These are phyloP conservation scores for Pyrenopolyporus hunteri DNA, from an alignment of 495 filamentous ascomycete species.

Conservation along the genomic window DNA sequence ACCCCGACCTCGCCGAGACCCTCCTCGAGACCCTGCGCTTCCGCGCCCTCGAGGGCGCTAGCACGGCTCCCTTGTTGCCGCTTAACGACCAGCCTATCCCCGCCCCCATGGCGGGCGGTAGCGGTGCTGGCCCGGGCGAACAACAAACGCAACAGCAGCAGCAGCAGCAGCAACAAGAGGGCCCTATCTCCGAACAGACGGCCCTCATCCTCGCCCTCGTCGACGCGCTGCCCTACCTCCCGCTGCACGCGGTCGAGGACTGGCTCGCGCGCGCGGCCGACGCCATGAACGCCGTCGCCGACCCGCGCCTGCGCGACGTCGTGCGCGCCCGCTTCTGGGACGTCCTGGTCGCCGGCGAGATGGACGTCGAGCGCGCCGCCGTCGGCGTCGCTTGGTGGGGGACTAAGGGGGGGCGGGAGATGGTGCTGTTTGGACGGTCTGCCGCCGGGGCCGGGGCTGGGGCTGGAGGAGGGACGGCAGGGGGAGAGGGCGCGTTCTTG, in stretches of 20 bases:
- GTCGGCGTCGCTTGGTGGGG: constrained; percentile 89
- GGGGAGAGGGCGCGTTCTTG: constrained; percentile 33
- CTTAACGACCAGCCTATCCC: constrained; percentile 37
- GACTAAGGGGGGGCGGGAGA: constrained; percentile 50
- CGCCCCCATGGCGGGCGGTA: too few species aligned
- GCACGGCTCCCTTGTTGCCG: constrained; percentile 47
- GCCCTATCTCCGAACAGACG: constrained; percentile 77
- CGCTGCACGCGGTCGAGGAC: constrained; percentile 68
- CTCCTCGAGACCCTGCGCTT: constrained; percentile 82
- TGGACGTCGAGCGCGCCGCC: constrained; percentile 86
- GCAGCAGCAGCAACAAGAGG: not conserved
- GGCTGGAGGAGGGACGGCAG: not conserved
- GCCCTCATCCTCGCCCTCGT: constrained; percentile 79
- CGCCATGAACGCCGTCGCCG: constrained; percentile 66
- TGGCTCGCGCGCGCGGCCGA: constrained; percentile 70
- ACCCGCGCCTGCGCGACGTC: constrained; percentile 65
- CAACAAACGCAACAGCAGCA: constrained; percentile 4
- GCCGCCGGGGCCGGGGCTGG: too few species aligned
- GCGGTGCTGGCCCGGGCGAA: too few species aligned
- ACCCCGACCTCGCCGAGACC: constrained; percentile 77
- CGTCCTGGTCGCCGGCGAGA: constrained; percentile 79
- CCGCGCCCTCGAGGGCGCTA: constrained; percentile 60
- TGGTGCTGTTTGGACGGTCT: constrained; percentile 43
- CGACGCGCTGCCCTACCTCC: constrained; percentile 79
- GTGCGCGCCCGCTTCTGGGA: constrained; percentile 85